Base-by-base conservation (phyloP, 2,329 filamentous ascomycete species). In the Cryphonectria parasitica region DNA sequence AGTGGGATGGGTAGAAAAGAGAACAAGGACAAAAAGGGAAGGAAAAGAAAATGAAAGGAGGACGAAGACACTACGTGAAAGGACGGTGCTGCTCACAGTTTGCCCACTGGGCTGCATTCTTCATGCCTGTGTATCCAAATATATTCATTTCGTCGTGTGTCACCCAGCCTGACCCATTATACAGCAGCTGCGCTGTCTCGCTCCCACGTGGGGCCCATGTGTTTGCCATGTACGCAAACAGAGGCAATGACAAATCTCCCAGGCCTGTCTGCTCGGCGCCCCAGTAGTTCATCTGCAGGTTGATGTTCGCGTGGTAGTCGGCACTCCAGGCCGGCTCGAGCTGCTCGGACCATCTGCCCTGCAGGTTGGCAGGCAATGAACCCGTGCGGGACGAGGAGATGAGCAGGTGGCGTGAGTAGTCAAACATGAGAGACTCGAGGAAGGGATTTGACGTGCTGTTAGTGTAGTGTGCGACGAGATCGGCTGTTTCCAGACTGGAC, bases 251-350 rank as follows among this genome's bases (percentile, higher is more conserved):
- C 0, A 86, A 80, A 2, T 78, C 78, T 0, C 80, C 82, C 0
- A 89, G 77, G 0, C 86, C 86, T 0, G 85, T 87, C 67, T 86
- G 82, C 45, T 88, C 86, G 2, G 83, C 82, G 1, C 79, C 80
- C 87, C 88, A 90, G 74, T 89, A 83, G 71, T 89, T 89, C 88
- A 89, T 89, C 73, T 90, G 86, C 0, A 89, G 69, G 69, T 89
- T 89, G 74, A 90, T 89, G 72, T 89, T 87, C 54, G 83, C 80
- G 67, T 88, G 87, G 69, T 88, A 89, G 73, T 89, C 87, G 2
- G 80, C 83, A 17, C 83, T 82, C 88, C 88, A 72, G 10, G 69
- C 69, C 11, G 71, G 63, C 1, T 39, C n/a, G 15, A 85, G 75
- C 0, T 80, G 76, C 61, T 86, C 82, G 5, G 82, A 83, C 88